Conservation (phyloP, 2,329 filamentous ascomycete genomes). For the Diaporthe ampelina region DNA sequence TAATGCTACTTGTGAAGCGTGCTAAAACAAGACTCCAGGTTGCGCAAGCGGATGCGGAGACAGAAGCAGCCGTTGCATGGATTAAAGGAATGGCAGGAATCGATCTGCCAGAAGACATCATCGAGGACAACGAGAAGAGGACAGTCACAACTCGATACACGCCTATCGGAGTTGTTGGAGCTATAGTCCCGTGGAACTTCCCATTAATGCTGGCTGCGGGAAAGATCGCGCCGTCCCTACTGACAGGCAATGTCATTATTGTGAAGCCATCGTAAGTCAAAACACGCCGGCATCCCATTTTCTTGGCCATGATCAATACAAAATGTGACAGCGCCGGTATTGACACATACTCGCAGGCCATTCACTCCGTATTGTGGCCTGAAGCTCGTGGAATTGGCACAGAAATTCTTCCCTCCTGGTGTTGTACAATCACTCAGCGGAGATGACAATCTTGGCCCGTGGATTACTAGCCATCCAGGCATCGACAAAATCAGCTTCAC, state of each 20-base stretch:
- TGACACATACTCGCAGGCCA: conserved; percentile 49
- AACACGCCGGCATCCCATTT: not conserved
- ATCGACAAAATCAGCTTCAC: conserved; percentile 76
- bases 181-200: not conserved
- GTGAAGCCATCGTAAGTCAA: conserved; percentile 54
- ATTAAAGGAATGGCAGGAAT: not conserved
- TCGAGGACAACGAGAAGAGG: not conserved
- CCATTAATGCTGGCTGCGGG: not conserved
- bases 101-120: not conserved
- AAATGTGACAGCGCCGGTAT: too few species aligned
- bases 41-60: not conserved
- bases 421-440: conserved; percentile 73
- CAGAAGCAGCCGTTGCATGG: not conserved
- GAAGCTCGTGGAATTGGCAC: conserved; percentile 71
- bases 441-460: conserved; percentile 70
- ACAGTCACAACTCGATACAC: not conserved
- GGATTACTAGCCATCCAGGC: conserved; percentile 70
- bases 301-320: not conserved
- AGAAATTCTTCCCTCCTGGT: conserved; percentile 70
- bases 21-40: not conserved
- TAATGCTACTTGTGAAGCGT: not conserved
- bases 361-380: conserved; percentile 68
- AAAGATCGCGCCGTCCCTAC: not conserved
- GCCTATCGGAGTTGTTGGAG: not conserved
- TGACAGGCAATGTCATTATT: not conserved